phyloP scores from a whole-genome alignment of 2,329 filamentous ascomycete species.

The Pseudogymnoascus sp. region DNA sequence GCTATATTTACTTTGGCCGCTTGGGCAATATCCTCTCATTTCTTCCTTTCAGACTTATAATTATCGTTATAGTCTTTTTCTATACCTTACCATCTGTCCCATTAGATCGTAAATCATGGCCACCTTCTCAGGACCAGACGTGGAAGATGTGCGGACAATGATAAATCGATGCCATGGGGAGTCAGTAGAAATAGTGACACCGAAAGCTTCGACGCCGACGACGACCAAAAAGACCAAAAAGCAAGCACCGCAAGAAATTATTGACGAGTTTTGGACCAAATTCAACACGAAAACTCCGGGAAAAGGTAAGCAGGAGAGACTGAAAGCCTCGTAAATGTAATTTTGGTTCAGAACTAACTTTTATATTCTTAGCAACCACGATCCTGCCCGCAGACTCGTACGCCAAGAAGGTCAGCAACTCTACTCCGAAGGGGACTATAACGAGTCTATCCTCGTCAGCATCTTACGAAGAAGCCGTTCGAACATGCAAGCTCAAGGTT shows the following conservation, averaged over 20 bases:
- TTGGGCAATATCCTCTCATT: not conserved
- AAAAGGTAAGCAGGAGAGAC: constrained; percentile 41
- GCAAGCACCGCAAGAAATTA: constrained; percentile 55
- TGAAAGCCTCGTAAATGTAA: not conserved
- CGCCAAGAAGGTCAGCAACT: constrained; percentile 50
- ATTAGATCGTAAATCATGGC: not conserved
- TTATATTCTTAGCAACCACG: constrained; percentile 45
- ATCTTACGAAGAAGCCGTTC: constrained; percentile 65
- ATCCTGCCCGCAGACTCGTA: constrained; percentile 63
- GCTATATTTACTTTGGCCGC: not conserved
- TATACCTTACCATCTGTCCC: not conserved
- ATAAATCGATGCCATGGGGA: not conserved
- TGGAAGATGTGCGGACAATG: not conserved
- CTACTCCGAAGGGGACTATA: constrained; percentile 44
- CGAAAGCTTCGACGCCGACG: not conserved
- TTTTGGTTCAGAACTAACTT: not conserved
- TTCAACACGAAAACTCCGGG: constrained; percentile 64
- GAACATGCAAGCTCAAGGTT: constrained; percentile 58
- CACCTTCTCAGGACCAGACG: not conserved
- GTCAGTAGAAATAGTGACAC: not conserved
- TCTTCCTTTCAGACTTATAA: not conserved
- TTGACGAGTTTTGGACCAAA: constrained; percentile 66
- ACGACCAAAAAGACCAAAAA: constrained; percentile 34
- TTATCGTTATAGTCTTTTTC: not conserved
- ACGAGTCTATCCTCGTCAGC: constrained; percentile 49